phyloP scores from a whole-genome alignment of 345 rosid genomes.

The Hypericum androsaemum region DNA sequence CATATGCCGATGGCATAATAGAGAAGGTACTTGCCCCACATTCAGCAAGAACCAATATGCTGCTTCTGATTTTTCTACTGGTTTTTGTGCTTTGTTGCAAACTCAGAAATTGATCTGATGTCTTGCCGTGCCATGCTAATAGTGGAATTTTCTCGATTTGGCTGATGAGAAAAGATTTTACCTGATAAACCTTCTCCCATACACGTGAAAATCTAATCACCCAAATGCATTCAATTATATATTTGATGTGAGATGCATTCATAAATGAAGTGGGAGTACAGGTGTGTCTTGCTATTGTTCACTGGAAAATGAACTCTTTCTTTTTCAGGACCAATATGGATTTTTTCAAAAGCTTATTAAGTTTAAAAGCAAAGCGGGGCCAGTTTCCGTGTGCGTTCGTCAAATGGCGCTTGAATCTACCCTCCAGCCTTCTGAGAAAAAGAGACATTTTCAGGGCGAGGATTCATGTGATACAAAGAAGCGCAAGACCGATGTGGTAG shows the following conservation, averaged over 20 bases:
- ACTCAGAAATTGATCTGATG: too few relatives aligned
- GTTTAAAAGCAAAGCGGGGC: constrained; percentile 28
- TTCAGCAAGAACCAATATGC: background rate
- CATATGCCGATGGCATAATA: constrained; percentile 32
- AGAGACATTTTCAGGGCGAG: constrained; percentile 29
- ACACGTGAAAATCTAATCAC: too few relatives aligned
- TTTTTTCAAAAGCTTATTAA: constrained; percentile 44
- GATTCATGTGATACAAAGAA: constrained; percentile 29
- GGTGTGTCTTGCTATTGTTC: too few relatives aligned
- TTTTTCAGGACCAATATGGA: constrained; percentile 53
- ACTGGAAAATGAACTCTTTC: too few relatives aligned
- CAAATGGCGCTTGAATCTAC: constrained; percentile 31
- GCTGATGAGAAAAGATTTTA: too few relatives aligned
- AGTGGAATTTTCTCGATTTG: too few relatives aligned
- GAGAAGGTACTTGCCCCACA: constrained; percentile 36
- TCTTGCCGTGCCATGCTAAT: too few relatives aligned
- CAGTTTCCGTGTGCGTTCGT: constrained; percentile 42
- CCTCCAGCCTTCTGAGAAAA: constrained; percentile 18
- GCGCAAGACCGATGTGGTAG: constrained; percentile 11
- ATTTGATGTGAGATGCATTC: background rate
- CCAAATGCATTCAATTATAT: too few relatives aligned
- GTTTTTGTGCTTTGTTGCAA: background rate
- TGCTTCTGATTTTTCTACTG: background rate
- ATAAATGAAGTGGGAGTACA: constrained; percentile 7
- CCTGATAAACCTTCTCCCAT: too few relatives aligned